phyloP scores from a whole-genome alignment of 2,329 filamentous ascomycete genomes.

The Diplodia mutila region DNA sequence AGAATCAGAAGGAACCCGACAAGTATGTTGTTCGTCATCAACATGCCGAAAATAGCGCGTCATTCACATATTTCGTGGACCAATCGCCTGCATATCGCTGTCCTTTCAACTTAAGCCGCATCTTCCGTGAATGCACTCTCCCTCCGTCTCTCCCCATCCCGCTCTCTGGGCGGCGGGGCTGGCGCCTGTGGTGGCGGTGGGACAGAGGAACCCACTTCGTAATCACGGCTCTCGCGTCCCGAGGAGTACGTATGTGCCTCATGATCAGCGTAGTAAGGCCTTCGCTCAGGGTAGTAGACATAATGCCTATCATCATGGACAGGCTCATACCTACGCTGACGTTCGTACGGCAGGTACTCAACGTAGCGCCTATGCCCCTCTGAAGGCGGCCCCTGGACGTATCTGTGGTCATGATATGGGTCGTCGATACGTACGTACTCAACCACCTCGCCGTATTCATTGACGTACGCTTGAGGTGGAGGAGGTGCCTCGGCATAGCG shows the following conservation, averaged over 20 bases:
- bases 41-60: not conserved
- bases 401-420: conserved; percentile 13
- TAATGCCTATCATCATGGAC: conserved; percentile 10
- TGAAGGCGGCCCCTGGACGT: conserved; percentile 1
- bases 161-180: not conserved
- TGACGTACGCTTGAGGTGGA: conserved; percentile 13
- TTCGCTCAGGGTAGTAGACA: conserved; percentile 18
- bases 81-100: not conserved
- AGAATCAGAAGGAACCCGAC: not conserved
- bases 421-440: conserved; percentile 25
- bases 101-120: not conserved
- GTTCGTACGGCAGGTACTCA: conserved; percentile 18
- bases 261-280: conserved; percentile 5
- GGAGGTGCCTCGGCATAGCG: conserved; percentile 15
- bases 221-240: not conserved
- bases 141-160: conserved; percentile 7
- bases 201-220: conserved; percentile 7
- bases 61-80: not conserved
- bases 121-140: conserved; percentile 10
- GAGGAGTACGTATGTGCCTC: not conserved
- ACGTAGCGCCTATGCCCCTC: conserved; percentile 1
- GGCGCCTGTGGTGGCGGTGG: not conserved
- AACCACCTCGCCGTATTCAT: conserved; percentile 25
- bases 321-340: conserved; percentile 11
- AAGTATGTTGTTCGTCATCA: not conserved